Conservation (phyloP, 495 filamentous ascomycete species). For the Penicillium cataractarum region DNA sequence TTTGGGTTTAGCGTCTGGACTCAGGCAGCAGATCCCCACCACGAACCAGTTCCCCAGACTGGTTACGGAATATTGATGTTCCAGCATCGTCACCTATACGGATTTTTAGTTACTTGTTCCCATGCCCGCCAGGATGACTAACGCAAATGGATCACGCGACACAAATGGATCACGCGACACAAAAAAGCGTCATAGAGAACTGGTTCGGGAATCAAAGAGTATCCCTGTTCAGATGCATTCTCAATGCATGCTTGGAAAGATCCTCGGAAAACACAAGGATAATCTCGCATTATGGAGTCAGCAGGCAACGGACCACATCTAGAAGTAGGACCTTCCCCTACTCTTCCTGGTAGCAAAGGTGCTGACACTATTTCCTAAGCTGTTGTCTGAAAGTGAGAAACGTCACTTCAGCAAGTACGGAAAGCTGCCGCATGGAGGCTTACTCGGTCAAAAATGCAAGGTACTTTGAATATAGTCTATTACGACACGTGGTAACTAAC, state of each 20-base stretch:
- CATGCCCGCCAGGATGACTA: not conserved
- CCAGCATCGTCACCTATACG: not conserved
- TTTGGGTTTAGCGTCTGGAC: not conserved
- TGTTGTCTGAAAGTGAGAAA: slow-evolving; percentile 16
- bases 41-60: not conserved
- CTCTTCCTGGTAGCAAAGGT: not conserved
- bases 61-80: not conserved
- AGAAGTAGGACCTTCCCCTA: not conserved
- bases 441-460: slow-evolving; percentile 19
- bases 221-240: not conserved
- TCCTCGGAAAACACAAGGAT: not conserved
- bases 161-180: no score
- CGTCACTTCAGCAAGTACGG: slow-evolving; percentile 19
- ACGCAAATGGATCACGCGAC: slow-evolving; percentile 4
- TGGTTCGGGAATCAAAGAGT: not conserved
- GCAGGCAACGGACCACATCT: not conserved
- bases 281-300: slow-evolving; percentile 4
- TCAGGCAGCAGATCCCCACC: not conserved
- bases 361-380: slow-evolving; percentile 10
- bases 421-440: slow-evolving; percentile 19
- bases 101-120: not conserved
- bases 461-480: slow-evolving; percentile 13
- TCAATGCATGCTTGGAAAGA: slow-evolving; percentile 1
- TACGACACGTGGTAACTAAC: slow-evolving; percentile 9
- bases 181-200: slow-evolving; percentile 4